Evolutionary conservation across 2,329 filamentous ascomycete species (phyloP), one percentile per base, ranked within the genome.

Genomic region (Ambrosiella xylebori): DNA sequence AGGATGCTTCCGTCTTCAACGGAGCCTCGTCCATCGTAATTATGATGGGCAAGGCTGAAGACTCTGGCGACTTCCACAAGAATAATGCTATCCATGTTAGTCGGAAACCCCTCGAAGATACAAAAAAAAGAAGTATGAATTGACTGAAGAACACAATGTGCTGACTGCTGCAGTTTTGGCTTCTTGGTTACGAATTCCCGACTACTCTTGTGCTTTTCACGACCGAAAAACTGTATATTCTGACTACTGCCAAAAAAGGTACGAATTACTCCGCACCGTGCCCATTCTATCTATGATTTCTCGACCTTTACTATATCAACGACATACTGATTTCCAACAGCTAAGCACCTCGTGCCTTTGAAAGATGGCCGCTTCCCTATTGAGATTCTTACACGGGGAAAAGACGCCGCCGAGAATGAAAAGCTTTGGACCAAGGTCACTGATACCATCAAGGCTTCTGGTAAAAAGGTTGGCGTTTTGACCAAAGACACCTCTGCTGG

Each of bases 171-270:
- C 70, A 96, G 90, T 95, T 97, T 72, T 98, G 94, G 94, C 78
- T 98, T 58, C 80, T 98, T 62, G 93, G 93, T 66, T 98, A 98
- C 76, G 93, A 98, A 70, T 98, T 98, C 67, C 93, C 93, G 39
- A 90, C 91, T 44, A 98, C 93, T 0, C 76, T 98, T 63, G 88
- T 98, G 76, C 78, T 98, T 56, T 83, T 98, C 69, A 97, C 91
- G 1, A 74, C 84, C 61, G 93, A 97, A 61, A 82, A 82, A 52
- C 77, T 97, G 65, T 94, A 93, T 72, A 85, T 97, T 61, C 82
- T 98, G 63, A 98, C 93, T 6, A 98, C 93, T 5, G 85, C 88
- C 60, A 98, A 98, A 74, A 98, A 98, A 81, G 91, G 89, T 95
- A 68, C 44, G 64, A n/a, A 19, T 6, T 17, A 12, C 39, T 41